Base-by-base conservation (phyloP, 768 basidiomycete genomes). In the Boletus sp. region DNA sequence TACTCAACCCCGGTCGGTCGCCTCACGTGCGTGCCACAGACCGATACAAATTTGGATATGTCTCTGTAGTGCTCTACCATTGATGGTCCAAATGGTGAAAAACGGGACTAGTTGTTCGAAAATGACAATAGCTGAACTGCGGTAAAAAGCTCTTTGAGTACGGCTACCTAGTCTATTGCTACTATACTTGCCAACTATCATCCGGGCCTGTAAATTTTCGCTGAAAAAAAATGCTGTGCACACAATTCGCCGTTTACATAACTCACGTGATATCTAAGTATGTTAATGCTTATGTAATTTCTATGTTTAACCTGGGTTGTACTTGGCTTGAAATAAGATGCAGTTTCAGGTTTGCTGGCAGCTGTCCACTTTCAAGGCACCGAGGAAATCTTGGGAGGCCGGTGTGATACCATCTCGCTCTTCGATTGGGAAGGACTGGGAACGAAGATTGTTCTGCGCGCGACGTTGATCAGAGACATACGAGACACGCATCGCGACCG, bases 11-110 rank as follows among this genome's bases (percentile, higher is more conserved):
- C 15, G 35, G 43, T 37, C 42, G 33, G 34, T 7, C 25, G 19
- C 2, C 62, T 62, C 64, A 65, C 64, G 64, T 65, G 64, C 64
- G 61, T 66, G 64, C 50, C 58, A 17, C 43, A 6, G 7, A 39
- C 23, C 13, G 1, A 13, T 45, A 64, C 52, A 46, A 53, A 66
- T 64, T 59, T 60, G 25, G 63, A 51, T 23, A 41, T 42, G 13
- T 25, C 23, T 41, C 40, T 10, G n/a, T 41, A 14, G 11, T 21
- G 38, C 38, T 21, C 19, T 21, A 39, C n/a, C 13, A 19, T n/a
- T 30, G 11, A 38, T n/a, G 19, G 7, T 45, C 44, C 15, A 21
- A 19, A 45, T 9, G 43, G 29, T 29, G 17, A 11, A 29, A 5
- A 30, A 15, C 39, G 21, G 5, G 29, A 30, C 29, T 13, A 13